Base-by-base conservation (phyloP, 225 moss, liverwort and hornwort species). In the Neckera pumila region DNA sequence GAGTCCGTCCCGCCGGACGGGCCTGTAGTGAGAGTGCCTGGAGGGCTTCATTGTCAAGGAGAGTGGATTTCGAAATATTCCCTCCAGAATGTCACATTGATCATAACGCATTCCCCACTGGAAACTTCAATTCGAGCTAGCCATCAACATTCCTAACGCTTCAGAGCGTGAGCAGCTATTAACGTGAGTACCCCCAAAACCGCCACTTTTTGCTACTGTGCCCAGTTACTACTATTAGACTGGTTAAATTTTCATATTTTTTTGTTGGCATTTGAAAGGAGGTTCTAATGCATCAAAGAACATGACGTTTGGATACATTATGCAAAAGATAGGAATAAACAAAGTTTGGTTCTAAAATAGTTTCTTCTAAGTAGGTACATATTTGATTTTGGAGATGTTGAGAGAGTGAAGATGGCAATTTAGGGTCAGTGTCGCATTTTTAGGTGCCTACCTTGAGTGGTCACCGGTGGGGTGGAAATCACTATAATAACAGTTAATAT, bases 251-350 rank as follows among this genome's bases (percentile, higher is more conserved):
- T 57, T 53, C 20, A 20, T 54, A 10, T 36, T 66, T 36, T 38
- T 1, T 7, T n/a, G 11, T 69, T 12, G 9, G 14, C 8, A 70
- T 8, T 7, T 26, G 15, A 28, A 28, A 28, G 8, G 43, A 43
- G 28, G 3, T 27, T 72, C 3, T 0, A 17, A 10, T 1, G 0
- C 45, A 30, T 10, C 6, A 28, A 45, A 30, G 6, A 28, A 73
- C 0, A 0, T 3, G 2, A 28, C 18, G 11, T 30, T 73, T 73
- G 30, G 6, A 47, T 45, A 17, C 1, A 1, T 0, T 30, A 26
- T 18, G 17, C 30, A 30, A 45, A 73, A 45, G 11, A 30, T 73
- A 17, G 0, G 17, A 10, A 73, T 10, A 3, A 1, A 17, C 10
- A 28, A 73, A 71, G 61, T 28, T 61, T 20, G 22, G 67, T 7